Base-by-base conservation (phyloP, 371 early-diverging fungal species). In the Apophysomyces elegans region DNA sequence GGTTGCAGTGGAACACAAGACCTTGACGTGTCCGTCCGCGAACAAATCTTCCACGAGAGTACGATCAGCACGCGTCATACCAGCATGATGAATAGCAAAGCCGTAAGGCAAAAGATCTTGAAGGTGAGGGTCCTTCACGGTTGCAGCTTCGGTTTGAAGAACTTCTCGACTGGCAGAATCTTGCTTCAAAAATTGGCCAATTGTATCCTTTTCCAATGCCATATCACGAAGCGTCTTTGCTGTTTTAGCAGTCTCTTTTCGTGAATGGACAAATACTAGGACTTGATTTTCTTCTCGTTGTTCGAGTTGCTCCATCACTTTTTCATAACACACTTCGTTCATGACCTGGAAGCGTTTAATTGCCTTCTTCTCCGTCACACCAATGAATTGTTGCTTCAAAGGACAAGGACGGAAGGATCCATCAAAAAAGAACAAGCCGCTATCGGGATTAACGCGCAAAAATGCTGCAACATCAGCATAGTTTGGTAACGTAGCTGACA, bases 401-500 rank as follows among this genome's bases (percentile, higher is more conserved):
- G 99, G 99, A 70, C 95, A 95, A 5, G 99, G 99, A 63, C 99
- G 89, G 84, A 82, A 97, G 37, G 89, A 79, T 56, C 90, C 90
- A 76, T 96, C 99, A 83, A 99, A 99, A 81, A 90, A 89, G 86
- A 96, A 98, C 59, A 98, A 80, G 1, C 96, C 95, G 16, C 83
- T 81, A 46, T 90, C 79, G 11, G 84, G 85, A 59, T 94, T 85
- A 4, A 97, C 99, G 61, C 95, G 93, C 70, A 99, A 79, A 74
- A 99, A 99, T 9, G 91, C 84, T 8, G 96, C 99, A 37, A 99
- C 99, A 74, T 99, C 99, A 65, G 81, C 81, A 80, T 95, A 98
- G 83, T 99, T 99, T 26, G 99, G 99, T 44, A 99, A 79, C 4
- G 99, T 99, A n/a, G 99, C 99, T 12, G 91, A 90, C 13, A 99